Evolutionary conservation across 1,284 basidiomycete species (phyloP).

Genomic region (Pseudomicrostroma phylloplanum): DNA sequence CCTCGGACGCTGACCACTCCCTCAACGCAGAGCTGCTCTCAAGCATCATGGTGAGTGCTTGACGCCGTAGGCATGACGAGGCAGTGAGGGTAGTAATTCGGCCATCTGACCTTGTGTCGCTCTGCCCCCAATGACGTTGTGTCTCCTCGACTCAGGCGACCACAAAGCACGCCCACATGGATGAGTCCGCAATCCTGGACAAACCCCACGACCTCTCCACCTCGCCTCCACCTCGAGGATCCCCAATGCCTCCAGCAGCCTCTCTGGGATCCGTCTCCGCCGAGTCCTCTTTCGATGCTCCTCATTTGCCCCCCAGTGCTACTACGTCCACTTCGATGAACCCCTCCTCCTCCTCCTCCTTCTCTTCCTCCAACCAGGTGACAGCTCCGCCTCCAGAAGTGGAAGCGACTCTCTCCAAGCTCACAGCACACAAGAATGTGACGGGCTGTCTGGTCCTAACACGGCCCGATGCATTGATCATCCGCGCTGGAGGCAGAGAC

Average conservation of each 20-base stretch:
- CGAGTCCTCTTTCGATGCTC: constrained; percentile 27
- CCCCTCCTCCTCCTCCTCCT: constrained; percentile 29
- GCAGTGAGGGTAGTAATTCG: too few relatives aligned
- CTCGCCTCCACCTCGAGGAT: constrained; percentile 12
- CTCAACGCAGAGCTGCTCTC: too few relatives aligned
- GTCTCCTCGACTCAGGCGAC: too few relatives aligned
- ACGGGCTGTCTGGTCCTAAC: constrained; percentile 35
- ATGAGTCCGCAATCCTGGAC: background rate
- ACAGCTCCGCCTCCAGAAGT: constrained; percentile 36
- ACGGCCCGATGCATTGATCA: constrained; percentile 40
- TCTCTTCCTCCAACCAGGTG: constrained; percentile 4
- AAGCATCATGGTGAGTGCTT: too few relatives aligned
- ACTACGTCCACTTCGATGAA: constrained; percentile 24
- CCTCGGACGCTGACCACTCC: too few relatives aligned
- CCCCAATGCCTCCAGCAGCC: constrained; percentile 29
- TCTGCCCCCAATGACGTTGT: too few relatives aligned
- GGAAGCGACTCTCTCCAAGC: constrained; percentile 36
- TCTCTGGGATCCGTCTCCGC: constrained; percentile 25
- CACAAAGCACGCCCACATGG: background rate
- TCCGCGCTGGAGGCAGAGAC: constrained; percentile 45
- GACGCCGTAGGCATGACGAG: too few relatives aligned
- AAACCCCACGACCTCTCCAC: constrained; percentile 11
- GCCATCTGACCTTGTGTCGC: too few relatives aligned
- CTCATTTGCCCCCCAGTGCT: constrained; percentile 22
- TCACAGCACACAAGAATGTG: constrained; percentile 35